Percentiles rank a stretch among this genome's conserved stretches.
These are phyloP conservation scores for Nitzschia inconspicua DNA, from an alignment of 108 stramenopile species.

Conservation along the genomic window DNA sequence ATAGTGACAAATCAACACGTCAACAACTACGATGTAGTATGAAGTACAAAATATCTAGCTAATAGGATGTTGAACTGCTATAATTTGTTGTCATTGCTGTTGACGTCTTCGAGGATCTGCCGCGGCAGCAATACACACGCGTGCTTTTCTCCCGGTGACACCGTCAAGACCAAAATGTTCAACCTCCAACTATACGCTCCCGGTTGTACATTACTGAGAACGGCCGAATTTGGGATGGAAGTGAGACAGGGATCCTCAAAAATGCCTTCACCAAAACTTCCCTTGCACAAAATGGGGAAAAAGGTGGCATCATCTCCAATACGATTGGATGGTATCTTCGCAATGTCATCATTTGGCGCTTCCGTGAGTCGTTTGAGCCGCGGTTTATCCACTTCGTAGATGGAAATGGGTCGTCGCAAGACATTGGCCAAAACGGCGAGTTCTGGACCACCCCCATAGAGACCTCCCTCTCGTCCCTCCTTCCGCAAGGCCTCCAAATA, in stretches of 20 bases:
- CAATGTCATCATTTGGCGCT: not conserved
- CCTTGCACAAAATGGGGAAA: slow-evolving; percentile 50
- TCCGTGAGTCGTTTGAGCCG: slow-evolving; percentile 1
- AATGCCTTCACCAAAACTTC: slow-evolving; percentile 58
- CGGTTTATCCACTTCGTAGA: slow-evolving; percentile 51
- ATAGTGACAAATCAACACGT: too few species aligned
- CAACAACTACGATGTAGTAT: too few species aligned
- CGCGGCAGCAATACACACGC: slow-evolving; percentile 72
- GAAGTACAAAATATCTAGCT: too few species aligned
- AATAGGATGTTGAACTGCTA: not conserved
- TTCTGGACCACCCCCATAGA: slow-evolving; percentile 78
- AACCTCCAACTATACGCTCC: slow-evolving; percentile 66
- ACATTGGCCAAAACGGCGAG: slow-evolving; percentile 69
- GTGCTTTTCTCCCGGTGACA: slow-evolving; percentile 53
- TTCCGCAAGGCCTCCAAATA: slow-evolving; percentile 45
- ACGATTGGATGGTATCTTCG: not conserved
- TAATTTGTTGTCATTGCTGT: too few species aligned
- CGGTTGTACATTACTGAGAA: slow-evolving; percentile 29
- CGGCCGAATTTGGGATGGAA: slow-evolving; percentile 49
- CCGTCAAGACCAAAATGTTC: slow-evolving; percentile 65
- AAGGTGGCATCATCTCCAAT: not conserved
- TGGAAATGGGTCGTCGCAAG: slow-evolving; percentile 73
- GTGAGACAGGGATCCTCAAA: slow-evolving; percentile 54
- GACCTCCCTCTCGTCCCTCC: slow-evolving; percentile 51
- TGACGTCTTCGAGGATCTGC: too few species aligned